Base-by-base conservation (phyloP, 2,329 filamentous ascomycete species). In the Onygenales sp. region DNA sequence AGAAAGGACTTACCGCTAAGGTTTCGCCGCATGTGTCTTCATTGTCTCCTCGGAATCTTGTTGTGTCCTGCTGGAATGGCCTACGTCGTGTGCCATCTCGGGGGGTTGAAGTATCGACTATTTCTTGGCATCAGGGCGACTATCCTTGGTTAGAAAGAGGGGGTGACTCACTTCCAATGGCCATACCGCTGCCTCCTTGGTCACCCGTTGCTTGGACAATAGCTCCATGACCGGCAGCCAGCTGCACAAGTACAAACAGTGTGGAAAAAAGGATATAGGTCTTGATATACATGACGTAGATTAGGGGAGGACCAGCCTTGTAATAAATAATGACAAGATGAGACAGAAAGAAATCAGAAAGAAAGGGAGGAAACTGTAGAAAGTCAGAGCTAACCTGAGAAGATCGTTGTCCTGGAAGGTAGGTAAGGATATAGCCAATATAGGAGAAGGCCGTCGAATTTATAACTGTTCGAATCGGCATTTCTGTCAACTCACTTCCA, bases 11-110 rank as follows among this genome's bases (percentile, higher is more conserved):
- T 52, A 55, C 54, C 44, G 21, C 76, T 52, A 84, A 65, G 10
- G 82, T 85, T 73, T 83, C 78, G 57, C 82, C 80, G 59, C 81
- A 75, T 27, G 74, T 75, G 41, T 75, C 74, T 10, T 75, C 78
- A 11, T 75, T 67, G 41, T 69, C 71, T 42, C 79, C 79, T 51
- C 72, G 71, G 76, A 85, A 85, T 53, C 80, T 79, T 51, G 82
- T 86, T 50, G 75, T 75, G 59, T 85, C 83, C 58, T 79, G 76
- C 69, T 86, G 82, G 73, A 84, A 84, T 45, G 82, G 82, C 49
- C 75, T 69, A 56, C 82, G 76, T 10, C 71, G 66, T 21, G 81
- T 83, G 42, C 82, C 82, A 59, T 83, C 80, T 56, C 82, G 81
- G 42, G 82, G 81, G 50, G 81, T 84, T 59, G 61, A 63, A 46